phyloP scores from a whole-genome alignment of 2,329 filamentous ascomycete genomes.

The Sporothrix inflata region DNA sequence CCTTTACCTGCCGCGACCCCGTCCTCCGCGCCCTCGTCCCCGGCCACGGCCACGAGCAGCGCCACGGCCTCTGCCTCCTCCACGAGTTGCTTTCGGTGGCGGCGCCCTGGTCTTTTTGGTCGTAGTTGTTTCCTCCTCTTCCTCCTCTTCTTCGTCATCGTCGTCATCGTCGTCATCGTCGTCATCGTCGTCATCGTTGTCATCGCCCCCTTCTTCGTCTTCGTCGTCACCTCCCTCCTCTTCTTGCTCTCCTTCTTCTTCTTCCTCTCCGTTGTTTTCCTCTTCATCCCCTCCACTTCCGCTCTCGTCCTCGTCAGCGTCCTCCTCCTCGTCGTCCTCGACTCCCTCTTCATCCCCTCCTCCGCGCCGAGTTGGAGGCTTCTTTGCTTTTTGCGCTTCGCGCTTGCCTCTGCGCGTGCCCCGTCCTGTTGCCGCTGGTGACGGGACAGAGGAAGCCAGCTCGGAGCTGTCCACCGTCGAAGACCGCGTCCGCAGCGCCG shows the following conservation, averaged over 20 bases:
- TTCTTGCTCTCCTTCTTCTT: constrained; percentile 1
- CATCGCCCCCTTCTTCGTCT: neutral
- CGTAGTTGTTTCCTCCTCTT: constrained; percentile 5
- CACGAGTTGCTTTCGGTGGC: constrained; percentile 20
- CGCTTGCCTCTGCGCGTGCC: constrained; percentile 28
- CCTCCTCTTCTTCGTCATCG: constrained; percentile 26
- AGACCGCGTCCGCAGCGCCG: constrained; percentile 31
- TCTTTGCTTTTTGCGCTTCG: constrained; percentile 14
- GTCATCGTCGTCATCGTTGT: constrained; percentile 17
- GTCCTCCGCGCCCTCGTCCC: constrained; percentile 29
- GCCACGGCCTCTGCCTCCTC: constrained; percentile 29
- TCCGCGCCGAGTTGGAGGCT: constrained; percentile 10
- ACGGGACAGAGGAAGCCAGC: constrained; percentile 29
- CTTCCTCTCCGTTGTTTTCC: constrained; percentile 12
- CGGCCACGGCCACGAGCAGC: constrained; percentile 30
- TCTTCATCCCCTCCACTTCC: constrained; percentile 16
- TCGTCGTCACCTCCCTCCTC: constrained; percentile 17
- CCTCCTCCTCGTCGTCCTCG: constrained; percentile 23
- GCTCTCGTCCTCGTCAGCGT: constrained; percentile 17
- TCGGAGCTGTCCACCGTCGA: constrained; percentile 35
- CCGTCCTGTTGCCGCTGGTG: constrained; percentile 29
- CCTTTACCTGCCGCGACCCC: constrained; percentile 17
- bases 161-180: constrained; percentile 21
- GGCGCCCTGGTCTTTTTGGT: constrained; percentile 28
- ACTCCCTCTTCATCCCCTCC: constrained; percentile 18